A percentile compares a stretch with the other conserved stretches of the same genome.
Evolutionary conservation across 305 asterid genomes (phyloP).

Genomic region (Ilex paraguariensis): DNA sequence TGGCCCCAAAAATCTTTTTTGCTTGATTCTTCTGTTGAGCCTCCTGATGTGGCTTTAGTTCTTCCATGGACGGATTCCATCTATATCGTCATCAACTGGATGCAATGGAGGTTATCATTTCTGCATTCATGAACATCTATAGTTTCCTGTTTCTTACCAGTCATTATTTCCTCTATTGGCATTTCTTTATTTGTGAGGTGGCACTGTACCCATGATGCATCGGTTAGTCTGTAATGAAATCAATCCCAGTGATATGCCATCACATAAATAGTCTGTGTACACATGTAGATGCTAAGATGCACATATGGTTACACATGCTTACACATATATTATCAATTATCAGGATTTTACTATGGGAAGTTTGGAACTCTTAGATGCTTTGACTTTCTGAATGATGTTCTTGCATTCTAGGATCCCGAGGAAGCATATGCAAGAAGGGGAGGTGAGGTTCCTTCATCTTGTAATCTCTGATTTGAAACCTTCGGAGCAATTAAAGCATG

Average conservation of each 20-base stretch:
- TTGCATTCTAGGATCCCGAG: slow-evolving; percentile 63
- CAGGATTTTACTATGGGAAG: slow-evolving; percentile 3
- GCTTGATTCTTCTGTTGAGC: slow-evolving; percentile 73
- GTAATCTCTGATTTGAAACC: slow-evolving; percentile 9
- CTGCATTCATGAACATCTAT: background rate
- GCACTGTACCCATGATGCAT: background rate
- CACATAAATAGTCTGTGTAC: background rate
- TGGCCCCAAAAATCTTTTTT: slow-evolving; percentile 59
- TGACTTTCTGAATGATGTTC: slow-evolving; percentile 21
- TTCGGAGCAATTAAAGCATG: slow-evolving; percentile 16
- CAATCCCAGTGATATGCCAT: background rate
- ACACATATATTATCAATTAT: slow-evolving; percentile 5
- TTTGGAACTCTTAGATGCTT: slow-evolving; percentile 10
- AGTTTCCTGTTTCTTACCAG: background rate
- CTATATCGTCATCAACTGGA: slow-evolving; percentile 88
- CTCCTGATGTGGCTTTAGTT: slow-evolving; percentile 69
- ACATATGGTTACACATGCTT: background rate
- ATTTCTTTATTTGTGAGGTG: background rate
- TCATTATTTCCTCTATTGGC: background rate
- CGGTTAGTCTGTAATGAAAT: background rate
- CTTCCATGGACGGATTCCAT: slow-evolving; percentile 98
- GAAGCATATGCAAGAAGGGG: slow-evolving; percentile 99
- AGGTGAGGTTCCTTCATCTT: slow-evolving; percentile 39
- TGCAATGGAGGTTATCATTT: slow-evolving; percentile 67
- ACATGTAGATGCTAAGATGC: background rate